Base-by-base conservation (phyloP, 2,329 filamentous ascomycete genomes). In the Rugonectria rugulosa region DNA sequence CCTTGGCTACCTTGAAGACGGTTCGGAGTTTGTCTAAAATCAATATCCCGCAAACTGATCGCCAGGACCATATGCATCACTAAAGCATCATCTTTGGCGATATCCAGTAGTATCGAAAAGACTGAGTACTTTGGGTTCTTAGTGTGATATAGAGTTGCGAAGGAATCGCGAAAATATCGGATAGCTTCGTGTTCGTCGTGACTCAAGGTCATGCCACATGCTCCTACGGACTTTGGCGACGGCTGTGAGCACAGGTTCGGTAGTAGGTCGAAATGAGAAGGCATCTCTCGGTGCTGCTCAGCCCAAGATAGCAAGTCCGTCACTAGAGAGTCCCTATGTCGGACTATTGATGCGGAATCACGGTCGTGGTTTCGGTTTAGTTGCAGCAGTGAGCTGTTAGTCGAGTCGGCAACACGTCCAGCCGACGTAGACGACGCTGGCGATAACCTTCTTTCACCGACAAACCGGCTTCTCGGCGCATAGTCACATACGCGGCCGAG, bases 61-160 rank as follows among this genome's bases (percentile, higher is more conserved):
- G 72, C 70, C 6, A 75, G 56, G 3, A 73, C 58, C 60, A 73
- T 72, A 44, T 72, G 71, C 73, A 75, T 75, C 17, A 73, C 68
- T 58, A 74, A 70, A 3, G 70, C 61, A 14, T 73, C 68, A 9
- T 63, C 57, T 42, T 68, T 58, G 2, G 72, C 72, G 15, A 73
- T 60, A 15, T 60, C 56, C 49, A 74, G 74, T 55, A 75, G 71
- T 54, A 74, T 69, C 21, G 71, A 70, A 38, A 70, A 71, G 2
- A 73, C 53, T 1, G 68, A 72, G 23, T 67, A 74, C n/a, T 72
- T 66, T 1, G 71, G 70, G 26, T 73, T 73, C 44, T 74, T 75
- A 26, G 72, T 74, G 49, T 75, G 72, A 23, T 74, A 65, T 15
- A 67, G 53, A 38, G 63, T 66, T n/a, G 71, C 69, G 49, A 73